Conservation (phyloP, 176 grass and related monocot genomes). For the Alopecurus myosuroides region DNA sequence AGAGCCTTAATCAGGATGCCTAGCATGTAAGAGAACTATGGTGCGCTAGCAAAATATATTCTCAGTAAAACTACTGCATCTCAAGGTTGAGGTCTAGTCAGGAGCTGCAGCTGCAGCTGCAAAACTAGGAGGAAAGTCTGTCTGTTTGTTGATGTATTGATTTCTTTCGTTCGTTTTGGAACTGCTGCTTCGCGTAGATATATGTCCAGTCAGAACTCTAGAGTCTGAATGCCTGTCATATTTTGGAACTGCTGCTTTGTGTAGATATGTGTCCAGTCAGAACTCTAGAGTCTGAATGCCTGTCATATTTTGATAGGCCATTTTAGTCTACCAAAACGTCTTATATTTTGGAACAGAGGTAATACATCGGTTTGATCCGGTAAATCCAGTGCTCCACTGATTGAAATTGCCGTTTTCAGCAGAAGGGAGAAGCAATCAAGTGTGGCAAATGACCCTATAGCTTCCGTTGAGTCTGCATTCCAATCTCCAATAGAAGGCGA, state of each 20-base stretch:
- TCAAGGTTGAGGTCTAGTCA: background rate
- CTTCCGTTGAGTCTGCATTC: background rate
- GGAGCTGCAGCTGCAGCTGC: background rate
- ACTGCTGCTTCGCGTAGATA: background rate
- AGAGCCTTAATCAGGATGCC: background rate
- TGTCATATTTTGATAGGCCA: background rate
- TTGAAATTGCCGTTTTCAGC: conserved; percentile 25
- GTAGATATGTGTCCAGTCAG: background rate
- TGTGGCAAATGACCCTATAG: background rate
- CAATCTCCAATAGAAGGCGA: conserved; percentile 21
- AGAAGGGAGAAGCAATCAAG: conserved; percentile 33
- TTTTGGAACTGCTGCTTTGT: background rate
- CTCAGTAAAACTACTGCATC: background rate
- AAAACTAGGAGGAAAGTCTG: background rate
- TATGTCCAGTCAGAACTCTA: background rate
- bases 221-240: background rate
- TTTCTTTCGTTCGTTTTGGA: background rate
- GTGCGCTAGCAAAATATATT: background rate
- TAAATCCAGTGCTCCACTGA: background rate
- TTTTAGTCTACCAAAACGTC: no score
- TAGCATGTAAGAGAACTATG: background rate
- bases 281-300: background rate
- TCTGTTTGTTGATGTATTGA: background rate
- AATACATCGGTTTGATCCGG: background rate
- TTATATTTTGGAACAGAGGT: no score